phyloP scores from a whole-genome alignment of 768 basidiomycete species.

The Leccinum ochraceum region DNA sequence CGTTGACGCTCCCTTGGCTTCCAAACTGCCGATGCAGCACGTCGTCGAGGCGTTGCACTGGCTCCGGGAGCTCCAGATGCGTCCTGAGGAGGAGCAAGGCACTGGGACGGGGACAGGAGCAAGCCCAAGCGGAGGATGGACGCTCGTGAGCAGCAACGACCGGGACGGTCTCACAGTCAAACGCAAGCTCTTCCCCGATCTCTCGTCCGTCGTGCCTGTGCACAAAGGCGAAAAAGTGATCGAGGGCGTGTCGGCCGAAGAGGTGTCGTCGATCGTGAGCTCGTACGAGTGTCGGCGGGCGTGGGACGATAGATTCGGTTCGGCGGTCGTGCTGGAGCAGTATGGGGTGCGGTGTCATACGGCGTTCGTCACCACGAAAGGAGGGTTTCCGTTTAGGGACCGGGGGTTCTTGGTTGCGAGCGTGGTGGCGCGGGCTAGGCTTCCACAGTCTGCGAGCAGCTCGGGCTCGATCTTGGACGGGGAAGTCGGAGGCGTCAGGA shows the following conservation, averaged over 20 bases:
- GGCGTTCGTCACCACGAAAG: slow-evolving; percentile 69
- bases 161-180: slow-evolving; percentile 70
- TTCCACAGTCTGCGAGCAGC: slow-evolving; percentile 32
- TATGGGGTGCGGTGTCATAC: slow-evolving; percentile 78
- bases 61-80: slow-evolving; percentile 69
- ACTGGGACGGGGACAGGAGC: neutral
- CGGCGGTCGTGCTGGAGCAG: slow-evolving; percentile 66
- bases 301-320: slow-evolving; percentile 88
- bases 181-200: slow-evolving; percentile 68
- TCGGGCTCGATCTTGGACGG: slow-evolving; percentile 35
- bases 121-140: slow-evolving; percentile 56
- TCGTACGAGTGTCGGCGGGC: slow-evolving; percentile 70
- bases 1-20: slow-evolving; percentile 47
- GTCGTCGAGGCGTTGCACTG: slow-evolving; percentile 82
- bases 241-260: slow-evolving; percentile 91
- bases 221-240: slow-evolving; percentile 90
- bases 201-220: slow-evolving; percentile 81
- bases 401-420: slow-evolving; percentile 83
- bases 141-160: slow-evolving; percentile 56
- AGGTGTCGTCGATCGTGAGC: slow-evolving; percentile 72
- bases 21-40: slow-evolving; percentile 74
- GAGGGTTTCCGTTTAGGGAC: slow-evolving; percentile 88
- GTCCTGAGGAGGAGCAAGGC: slow-evolving; percentile 39
- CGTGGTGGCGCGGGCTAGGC: slow-evolving; percentile 62
- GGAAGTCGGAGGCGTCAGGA: slow-evolving; percentile 34